Base-by-base conservation (phyloP, 169 alveolate genomes). In the Eimeria praecox region DNA sequence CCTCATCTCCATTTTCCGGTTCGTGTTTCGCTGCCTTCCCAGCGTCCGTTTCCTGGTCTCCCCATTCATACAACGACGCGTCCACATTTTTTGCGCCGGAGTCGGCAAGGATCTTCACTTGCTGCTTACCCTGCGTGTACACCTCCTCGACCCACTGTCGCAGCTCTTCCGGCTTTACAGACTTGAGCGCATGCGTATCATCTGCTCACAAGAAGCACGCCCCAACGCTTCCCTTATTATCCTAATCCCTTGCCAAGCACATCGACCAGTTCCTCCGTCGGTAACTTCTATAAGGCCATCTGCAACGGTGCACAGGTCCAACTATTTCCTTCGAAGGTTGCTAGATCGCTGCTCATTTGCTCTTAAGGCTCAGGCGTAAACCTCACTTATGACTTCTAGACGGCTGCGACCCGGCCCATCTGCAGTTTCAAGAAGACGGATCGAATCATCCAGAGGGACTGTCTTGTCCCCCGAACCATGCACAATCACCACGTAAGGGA, bases 321-420 rank as follows among this genome's bases (percentile, higher is more conserved):
- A 66, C 46, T 66, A 12, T 33, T n/a, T 24, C 46, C 38, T 71
- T 3, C 52, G 1, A 20, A 35, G 10, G 38, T 52, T 30, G 33
- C 18, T 3, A 22, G 16, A 0, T 0, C 2, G 52, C 54, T 6
- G 30, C 30, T 52, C 52, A 0, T 4, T 35, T 18, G 18, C 54
- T 56, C 56, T 30, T 33, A n/a, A 4, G n/a, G 42, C 80, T 38
- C 0, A 12, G 18, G 44, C 2, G 16, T 38, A 24, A 30, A 69
- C 22, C 96, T 82, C 64, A 93, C 96, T 88, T 42, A 95, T 88
- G 44, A 95, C 95, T 90, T 95, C 97, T 16, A 95, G 94, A 18
- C 97, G 88, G 97, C 97, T 75, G 85, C 95, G 94, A 9, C 97
- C 97, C 16, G 93, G 93, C 42, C 94, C 97, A 27, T 56, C 95